Percentiles rank a stretch among this genome's conserved stretches.
Evolutionary conservation across 129 eudicot species (phyloP).

Genomic region (Helichrysum umbraculigerum): DNA sequence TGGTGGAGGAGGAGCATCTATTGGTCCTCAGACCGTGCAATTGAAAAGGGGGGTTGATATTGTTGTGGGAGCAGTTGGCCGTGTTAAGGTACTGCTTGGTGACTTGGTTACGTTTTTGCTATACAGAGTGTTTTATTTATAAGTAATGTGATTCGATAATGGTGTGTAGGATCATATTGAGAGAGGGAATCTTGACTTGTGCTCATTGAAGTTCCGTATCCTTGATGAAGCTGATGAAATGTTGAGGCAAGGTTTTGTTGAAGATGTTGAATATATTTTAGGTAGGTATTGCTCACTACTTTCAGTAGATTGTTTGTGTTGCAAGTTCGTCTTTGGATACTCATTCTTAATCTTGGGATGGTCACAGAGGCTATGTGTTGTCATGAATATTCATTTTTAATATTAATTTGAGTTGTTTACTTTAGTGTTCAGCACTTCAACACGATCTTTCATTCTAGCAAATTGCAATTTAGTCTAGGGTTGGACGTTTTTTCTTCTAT

Average conservation of each 20-base stretch:
- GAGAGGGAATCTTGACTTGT: slow-evolving; percentile 73
- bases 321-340: too few species aligned
- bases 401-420: too few species aligned
- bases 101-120: neutral
- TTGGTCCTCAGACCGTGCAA: slow-evolving; percentile 53
- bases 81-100: slow-evolving; percentile 58
- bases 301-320: too few species aligned
- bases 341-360: too few species aligned
- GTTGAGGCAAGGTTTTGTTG: slow-evolving; percentile 96
- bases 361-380: too few species aligned
- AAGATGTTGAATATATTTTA: slow-evolving; percentile 89
- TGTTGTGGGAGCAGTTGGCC: slow-evolving; percentile 93
- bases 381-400: too few species aligned
- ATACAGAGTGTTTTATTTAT: too few species aligned
- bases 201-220: slow-evolving; percentile 80
- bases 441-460: too few species aligned
- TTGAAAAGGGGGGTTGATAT: slow-evolving; percentile 93
- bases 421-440: too few species aligned
- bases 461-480: too few species aligned
- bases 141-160: neutral
- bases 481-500: too few species aligned
- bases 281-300: slow-evolving; percentile 33
- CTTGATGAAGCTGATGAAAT: slow-evolving; percentile 99
- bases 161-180: slow-evolving; percentile 76
- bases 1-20: slow-evolving; percentile 84